Percentiles rank a stretch among this genome's conserved stretches.
Evolutionary conservation across 2,329 filamentous ascomycete species (phyloP).

Genomic region (Aureobasidium sp.): DNA sequence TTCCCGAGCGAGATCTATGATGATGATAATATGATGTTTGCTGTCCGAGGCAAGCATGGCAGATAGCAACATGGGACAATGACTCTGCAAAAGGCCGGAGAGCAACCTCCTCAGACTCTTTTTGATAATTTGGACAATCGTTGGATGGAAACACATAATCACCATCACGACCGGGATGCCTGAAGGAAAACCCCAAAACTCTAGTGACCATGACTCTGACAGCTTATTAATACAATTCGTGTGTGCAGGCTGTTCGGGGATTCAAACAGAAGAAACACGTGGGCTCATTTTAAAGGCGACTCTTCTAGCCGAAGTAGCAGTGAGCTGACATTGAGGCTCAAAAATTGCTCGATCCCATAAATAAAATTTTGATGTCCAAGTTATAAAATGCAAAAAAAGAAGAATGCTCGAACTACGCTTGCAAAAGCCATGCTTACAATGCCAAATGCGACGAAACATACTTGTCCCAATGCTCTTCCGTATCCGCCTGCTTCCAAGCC

Average conservation of each 20-base stretch:
- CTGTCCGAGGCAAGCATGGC: background rate
- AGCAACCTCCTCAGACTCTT: too few relatives aligned
- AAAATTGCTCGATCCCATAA: background rate
- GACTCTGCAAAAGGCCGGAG: too few relatives aligned
- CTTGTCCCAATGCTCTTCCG: constrained; percentile 22
- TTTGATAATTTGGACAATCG: too few relatives aligned
- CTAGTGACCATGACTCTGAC: too few relatives aligned
- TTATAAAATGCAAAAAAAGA: background rate
- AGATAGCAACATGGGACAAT: too few relatives aligned
- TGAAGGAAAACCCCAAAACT: too few relatives aligned
- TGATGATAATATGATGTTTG: background rate
- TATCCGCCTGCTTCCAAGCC: constrained; percentile 25
- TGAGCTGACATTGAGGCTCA: background rate
- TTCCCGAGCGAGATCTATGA: background rate
- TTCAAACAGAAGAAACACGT: too few relatives aligned
- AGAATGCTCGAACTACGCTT: background rate
- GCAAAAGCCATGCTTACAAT: background rate
- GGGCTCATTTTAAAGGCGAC: background rate
- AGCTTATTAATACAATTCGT: background rate
- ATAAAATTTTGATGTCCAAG: background rate
- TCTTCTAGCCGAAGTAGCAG: background rate
- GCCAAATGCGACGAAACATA: constrained; percentile 6
- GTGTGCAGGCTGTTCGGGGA: background rate
- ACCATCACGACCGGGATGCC: too few relatives aligned
- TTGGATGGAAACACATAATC: too few relatives aligned